Base-by-base conservation (phyloP, 208 protist genomes). In the Trypanosomatidae sp. region DNA sequence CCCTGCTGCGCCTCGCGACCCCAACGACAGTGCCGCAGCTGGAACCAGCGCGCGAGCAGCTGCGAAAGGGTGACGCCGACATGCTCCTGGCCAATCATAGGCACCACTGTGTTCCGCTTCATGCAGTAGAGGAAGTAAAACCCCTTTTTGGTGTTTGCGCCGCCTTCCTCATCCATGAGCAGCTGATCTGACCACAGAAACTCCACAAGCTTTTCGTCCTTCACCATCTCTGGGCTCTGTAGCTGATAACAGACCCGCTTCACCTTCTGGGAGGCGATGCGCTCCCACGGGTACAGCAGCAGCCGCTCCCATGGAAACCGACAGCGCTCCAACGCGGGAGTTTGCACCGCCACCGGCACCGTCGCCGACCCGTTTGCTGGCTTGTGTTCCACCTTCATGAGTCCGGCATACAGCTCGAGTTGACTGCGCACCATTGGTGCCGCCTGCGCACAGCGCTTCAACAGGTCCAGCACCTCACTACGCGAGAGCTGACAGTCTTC, bases 61-160 rank as follows among this genome's bases (percentile, higher is more conserved):
- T 83, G 53, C 2, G 69, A 71, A 2, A 92, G 65, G 19, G 84
- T 82, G 19, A 55, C 73, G 33, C 66, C 69, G n/a, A 88, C 79
- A 58, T 83, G 71, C 50, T 75, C 60, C n/a, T 62, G 66, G 39
- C 52, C 56, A 6, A 95, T 64, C 53, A 56, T 65, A 43, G 79
- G 62, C 44, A 65, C 25, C 25, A 88, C 39, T 6, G 44, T 62
- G 56, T 77, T 79, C n/a, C 73, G 77, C 64, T 86, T 72, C 47
- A 95, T 69, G 59, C 67, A 52, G 80, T 97, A 97, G 39, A 98
- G 77, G 68, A 95, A 97, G 75, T 92, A 85, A 80, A 97, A 96
- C 46, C 94, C 94, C 64, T 91, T 74, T 65, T 88, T 82, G 8
- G 74, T 70, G 59, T 90, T 94, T 25, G 83, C 86, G 41, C 92